A percentile compares a stretch with the other conserved stretches of the same genome.
These are phyloP conservation scores for Pseudonitzschia delicatissima DNA, from an alignment of 108 stramenopile species.

Conservation along the genomic window DNA sequence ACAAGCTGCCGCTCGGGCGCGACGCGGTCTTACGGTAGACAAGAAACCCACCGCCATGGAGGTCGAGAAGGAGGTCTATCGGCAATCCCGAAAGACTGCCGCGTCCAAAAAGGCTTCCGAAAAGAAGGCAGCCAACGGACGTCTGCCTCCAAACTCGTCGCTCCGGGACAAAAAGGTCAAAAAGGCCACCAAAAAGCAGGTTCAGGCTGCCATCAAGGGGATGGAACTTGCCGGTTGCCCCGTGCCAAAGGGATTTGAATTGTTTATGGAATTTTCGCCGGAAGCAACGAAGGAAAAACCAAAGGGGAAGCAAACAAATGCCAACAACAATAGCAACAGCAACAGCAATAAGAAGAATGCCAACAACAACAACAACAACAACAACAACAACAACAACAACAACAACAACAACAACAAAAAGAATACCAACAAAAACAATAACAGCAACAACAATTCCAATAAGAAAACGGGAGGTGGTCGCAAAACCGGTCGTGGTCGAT, in stretches of 20 bases:
- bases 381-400: no score
- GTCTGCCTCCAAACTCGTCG: slow-evolving; percentile 23
- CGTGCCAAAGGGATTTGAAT: slow-evolving; percentile 66
- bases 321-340: not conserved
- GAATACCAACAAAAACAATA: no score
- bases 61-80: slow-evolving; percentile 62
- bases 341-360: not conserved
- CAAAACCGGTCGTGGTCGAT: no score
- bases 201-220: slow-evolving; percentile 65
- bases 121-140: slow-evolving; percentile 27
- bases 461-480: no score
- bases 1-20: slow-evolving; percentile 45
- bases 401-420: not conserved
- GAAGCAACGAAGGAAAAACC: not conserved
- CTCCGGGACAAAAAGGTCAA: slow-evolving; percentile 17
- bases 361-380: not conserved
- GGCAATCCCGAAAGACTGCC: slow-evolving; percentile 32
- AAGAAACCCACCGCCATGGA: slow-evolving; percentile 56
- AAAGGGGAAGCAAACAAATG: not conserved
- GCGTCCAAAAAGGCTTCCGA: slow-evolving; percentile 20
- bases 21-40: slow-evolving; percentile 44
- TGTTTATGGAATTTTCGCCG: slow-evolving; percentile 78
- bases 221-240: slow-evolving; percentile 70
- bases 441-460: no score
- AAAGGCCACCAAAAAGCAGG: slow-evolving; percentile 51